phyloP scores from a whole-genome alignment of 352 stramenopile species.

The Peronospora belbahrii region DNA sequence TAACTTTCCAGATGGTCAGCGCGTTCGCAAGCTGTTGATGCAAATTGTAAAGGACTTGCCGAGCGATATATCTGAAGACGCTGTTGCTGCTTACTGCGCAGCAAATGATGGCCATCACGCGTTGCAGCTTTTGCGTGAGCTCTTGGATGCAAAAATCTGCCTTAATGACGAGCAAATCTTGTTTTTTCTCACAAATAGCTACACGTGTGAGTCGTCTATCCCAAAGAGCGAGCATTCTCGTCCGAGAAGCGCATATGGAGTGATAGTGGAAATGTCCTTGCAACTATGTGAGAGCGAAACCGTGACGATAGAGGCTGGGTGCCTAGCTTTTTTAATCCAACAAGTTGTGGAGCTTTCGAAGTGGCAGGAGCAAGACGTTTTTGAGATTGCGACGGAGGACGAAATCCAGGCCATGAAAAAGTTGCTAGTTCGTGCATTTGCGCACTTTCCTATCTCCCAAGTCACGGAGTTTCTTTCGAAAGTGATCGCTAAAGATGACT shows the following conservation, averaged over 20 bases:
- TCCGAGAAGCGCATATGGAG: constrained; percentile 16
- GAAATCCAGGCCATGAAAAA: constrained; percentile 37
- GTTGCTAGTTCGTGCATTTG: constrained; percentile 33
- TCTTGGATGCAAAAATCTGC: constrained; percentile 25
- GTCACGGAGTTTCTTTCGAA: constrained; percentile 42
- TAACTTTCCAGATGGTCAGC: constrained; percentile 24
- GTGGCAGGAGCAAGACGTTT: constrained; percentile 13
- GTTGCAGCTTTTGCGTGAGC: constrained; percentile 31
- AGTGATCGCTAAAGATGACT: constrained; percentile 32
- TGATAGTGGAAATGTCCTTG: constrained; percentile 23
- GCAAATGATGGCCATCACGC: constrained; percentile 24
- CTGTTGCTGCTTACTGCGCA: constrained; percentile 51
- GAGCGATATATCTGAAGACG: constrained; percentile 32
- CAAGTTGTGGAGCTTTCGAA: constrained; percentile 39
- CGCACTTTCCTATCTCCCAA: constrained; percentile 29
- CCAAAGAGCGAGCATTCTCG: constrained; percentile 15
- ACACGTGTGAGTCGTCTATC: constrained; percentile 14
- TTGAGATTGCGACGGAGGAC: constrained; percentile 14
- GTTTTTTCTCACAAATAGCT: constrained; percentile 53
- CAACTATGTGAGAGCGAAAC: constrained; percentile 23
- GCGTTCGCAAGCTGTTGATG: constrained; percentile 40
- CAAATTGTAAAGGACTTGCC: constrained; percentile 33
- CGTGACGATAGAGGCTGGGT: constrained; percentile 28
- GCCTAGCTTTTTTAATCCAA: constrained; percentile 42
- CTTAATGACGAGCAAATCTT: constrained; percentile 50